phyloP scores from a whole-genome alignment of 1,284 basidiomycete genomes.

The Macrocystidia cucumis region DNA sequence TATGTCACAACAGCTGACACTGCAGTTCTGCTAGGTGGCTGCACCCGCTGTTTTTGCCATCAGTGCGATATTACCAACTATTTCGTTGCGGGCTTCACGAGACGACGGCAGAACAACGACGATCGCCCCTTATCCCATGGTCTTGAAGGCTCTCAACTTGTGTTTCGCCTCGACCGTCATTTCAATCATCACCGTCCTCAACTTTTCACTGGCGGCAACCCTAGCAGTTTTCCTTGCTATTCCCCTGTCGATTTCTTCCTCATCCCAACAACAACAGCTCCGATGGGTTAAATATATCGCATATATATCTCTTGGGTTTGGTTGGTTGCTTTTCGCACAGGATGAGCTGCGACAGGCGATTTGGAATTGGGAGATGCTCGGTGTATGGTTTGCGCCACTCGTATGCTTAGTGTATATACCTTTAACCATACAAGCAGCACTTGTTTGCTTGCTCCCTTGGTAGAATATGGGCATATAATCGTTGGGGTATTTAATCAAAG shows the following conservation, averaged over 20 bases:
- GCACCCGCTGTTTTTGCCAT: constrained; percentile 20
- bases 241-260: constrained; percentile 45
- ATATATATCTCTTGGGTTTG: constrained; percentile 43
- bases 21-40: too few species aligned
- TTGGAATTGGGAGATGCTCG: constrained; percentile 65
- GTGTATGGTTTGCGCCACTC: constrained; percentile 72
- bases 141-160: constrained; percentile 68
- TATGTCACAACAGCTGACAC: constrained; percentile 4
- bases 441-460: constrained; percentile 40
- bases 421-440: constrained; percentile 57
- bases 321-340: constrained; percentile 44
- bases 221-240: constrained; percentile 57
- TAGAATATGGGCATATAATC: constrained; percentile 11
- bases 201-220: constrained; percentile 78
- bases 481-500: constrained; percentile 4
- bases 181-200: constrained; percentile 80
- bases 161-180: constrained; percentile 78
- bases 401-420: constrained; percentile 66
- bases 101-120: too few species aligned
- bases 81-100: constrained; percentile 17
- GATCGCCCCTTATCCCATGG: constrained; percentile 35
- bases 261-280: constrained; percentile 13
- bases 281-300: constrained; percentile 30
- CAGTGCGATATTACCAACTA: constrained; percentile 21
- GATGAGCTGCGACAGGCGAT: constrained; percentile 40